Conservation (phyloP, 1,139 yeast genomes). For the Hansenula sp. region DNA sequence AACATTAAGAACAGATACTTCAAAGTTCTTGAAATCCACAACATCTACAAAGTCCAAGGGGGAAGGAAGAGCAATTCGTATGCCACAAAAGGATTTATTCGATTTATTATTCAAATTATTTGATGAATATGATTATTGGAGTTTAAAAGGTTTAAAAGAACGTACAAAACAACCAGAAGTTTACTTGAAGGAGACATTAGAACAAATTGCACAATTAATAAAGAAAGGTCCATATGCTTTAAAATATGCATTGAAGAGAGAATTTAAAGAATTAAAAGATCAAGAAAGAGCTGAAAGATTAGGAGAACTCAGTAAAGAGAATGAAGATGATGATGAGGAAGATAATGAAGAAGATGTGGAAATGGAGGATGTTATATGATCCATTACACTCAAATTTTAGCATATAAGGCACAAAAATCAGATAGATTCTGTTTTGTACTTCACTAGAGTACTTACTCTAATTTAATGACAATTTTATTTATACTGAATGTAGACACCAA, state of each 20-base stretch:
- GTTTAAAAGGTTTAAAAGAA: conserved; percentile 88
- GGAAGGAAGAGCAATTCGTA: conserved; percentile 91
- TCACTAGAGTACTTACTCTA: too few species aligned
- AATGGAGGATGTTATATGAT: conserved; percentile 33
- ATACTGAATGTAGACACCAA: too few species aligned
- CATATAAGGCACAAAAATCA: too few species aligned
- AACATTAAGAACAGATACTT: conserved; percentile 61
- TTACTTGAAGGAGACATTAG: conserved; percentile 85
- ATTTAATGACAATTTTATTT: too few species aligned
- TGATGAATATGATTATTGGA: conserved; percentile 96
- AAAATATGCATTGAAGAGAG: conserved; percentile 85
- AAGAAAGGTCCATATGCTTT: conserved; percentile 96
- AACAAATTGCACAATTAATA: conserved; percentile 81
- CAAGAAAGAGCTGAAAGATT: conserved; percentile 68
- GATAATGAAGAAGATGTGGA: conserved; percentile 35
- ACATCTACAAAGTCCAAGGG: conserved; percentile 38
- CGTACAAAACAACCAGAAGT: conserved; percentile 95
- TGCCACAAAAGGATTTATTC: conserved; percentile 89
- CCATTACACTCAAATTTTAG: too few species aligned
- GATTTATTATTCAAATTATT: conserved; percentile 84
- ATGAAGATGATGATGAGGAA: conserved; percentile 39
- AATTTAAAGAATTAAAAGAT: conserved; percentile 76
- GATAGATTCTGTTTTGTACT: too few species aligned
- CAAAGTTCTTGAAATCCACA: conserved; percentile 55
- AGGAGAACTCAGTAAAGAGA: conserved; percentile 52